Conservation (phyloP, 768 basidiomycete species). For the Amanita phalloides region DNA sequence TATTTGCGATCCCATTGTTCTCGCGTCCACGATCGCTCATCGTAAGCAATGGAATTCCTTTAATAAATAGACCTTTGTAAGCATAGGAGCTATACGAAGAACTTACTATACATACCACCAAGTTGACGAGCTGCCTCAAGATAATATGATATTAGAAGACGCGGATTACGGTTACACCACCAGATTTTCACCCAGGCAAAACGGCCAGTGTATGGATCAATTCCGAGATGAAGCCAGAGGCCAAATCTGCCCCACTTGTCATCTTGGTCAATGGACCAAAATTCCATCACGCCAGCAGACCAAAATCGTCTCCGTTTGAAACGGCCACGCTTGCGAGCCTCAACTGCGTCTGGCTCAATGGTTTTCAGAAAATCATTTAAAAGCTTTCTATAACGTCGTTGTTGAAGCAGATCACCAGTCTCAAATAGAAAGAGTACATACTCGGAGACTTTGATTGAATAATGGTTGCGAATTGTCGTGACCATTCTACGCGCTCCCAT, state of each 20-base stretch:
- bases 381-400: neutral
- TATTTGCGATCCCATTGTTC: neutral
- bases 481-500: constrained; percentile 13
- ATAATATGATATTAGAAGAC: too few relatives aligned
- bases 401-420: too few relatives aligned
- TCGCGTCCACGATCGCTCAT: constrained; percentile 17
- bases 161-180: constrained; percentile 30
- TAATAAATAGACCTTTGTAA: too few relatives aligned
- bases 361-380: neutral
- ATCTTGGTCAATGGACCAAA: constrained; percentile 17
- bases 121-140: too few relatives aligned
- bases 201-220: constrained; percentile 25
- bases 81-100: too few relatives aligned
- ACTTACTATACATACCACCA: too few relatives aligned
- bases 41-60: constrained; percentile 27
- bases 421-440: too few relatives aligned
- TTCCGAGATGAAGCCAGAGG: constrained; percentile 19
- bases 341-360: neutral
- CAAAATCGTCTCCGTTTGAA: neutral
- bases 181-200: constrained; percentile 30
- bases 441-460: constrained; percentile 12
- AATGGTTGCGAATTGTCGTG: constrained; percentile 6
- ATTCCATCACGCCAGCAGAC: too few relatives aligned
- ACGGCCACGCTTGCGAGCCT: neutral
- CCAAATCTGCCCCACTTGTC: constrained; percentile 19